Evolutionary conservation across 1,284 basidiomycete species (phyloP).

Genomic region (Albatrellus sp.): DNA sequence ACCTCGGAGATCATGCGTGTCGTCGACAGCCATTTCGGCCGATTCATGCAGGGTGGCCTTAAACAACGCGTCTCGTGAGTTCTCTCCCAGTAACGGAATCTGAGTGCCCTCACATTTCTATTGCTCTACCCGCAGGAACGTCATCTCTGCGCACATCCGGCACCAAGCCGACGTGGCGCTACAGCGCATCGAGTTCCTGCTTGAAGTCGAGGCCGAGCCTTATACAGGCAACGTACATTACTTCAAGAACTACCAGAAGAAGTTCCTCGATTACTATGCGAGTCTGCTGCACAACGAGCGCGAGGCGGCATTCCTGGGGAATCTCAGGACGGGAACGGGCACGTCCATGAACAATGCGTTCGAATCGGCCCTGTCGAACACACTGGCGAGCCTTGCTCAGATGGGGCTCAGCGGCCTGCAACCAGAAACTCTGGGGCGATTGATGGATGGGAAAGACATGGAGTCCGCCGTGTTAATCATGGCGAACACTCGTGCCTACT

Average conservation of each 20-base stretch:
- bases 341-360: conserved; percentile 1
- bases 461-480: conserved; percentile 50
- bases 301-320: neutral
- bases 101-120: neutral
- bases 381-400: conserved; percentile 28
- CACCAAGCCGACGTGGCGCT: conserved; percentile 26
- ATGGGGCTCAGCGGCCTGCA: conserved; percentile 31
- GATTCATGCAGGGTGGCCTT: conserved; percentile 39
- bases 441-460: conserved; percentile 40
- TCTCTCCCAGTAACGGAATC: neutral
- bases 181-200: conserved; percentile 23
- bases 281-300: conserved; percentile 2
- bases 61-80: conserved; percentile 42
- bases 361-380: conserved; percentile 10
- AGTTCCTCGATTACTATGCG: conserved; percentile 19
- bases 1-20: conserved; percentile 26
- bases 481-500: conserved; percentile 62
- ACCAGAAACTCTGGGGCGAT: conserved; percentile 32
- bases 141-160: conserved; percentile 36
- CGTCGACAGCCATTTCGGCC: conserved; percentile 33
- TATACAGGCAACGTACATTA: conserved; percentile 22
- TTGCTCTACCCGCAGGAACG: conserved; percentile 21
- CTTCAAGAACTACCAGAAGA: conserved; percentile 18
- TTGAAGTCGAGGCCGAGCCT: conserved; percentile 19
- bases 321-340: too few relatives aligned